Evolutionary conservation across 2,329 filamentous ascomycete species (phyloP), one percentile per base, ranked within the genome.

Genomic region (Proliferodiscus dingleyae): DNA sequence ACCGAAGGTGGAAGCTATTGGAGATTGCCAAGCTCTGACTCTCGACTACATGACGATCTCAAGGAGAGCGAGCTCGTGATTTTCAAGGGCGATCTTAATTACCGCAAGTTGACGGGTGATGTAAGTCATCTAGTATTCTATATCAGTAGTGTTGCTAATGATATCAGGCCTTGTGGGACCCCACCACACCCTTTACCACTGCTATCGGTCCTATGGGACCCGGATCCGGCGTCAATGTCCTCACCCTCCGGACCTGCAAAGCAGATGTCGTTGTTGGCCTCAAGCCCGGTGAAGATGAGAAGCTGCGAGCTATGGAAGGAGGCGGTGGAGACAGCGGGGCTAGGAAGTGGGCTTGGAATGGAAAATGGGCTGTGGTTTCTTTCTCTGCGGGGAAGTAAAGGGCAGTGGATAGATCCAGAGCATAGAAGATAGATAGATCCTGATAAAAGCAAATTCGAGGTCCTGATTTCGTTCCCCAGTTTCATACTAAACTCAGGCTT

Each of bases 11-110:
- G 89, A 3, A 88, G 87, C 61, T 98, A 85, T 70, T 97, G 93
- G 90, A 78, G 89, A 24, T 67, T 98, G 48, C 89, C 90, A 0
- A 66, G 72, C 11, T 73, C 80, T 19, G 87, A 81, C 1, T 77
- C 80, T 2, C 74, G 77, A 22, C 69, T 98, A 10, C 76, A 80
- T 42, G 76, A 87, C 5, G 91, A 97, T 61, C 68, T 98, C 45
- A 84, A 89, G 71, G 70, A 80, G 50, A 87, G 86, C 54, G 87
- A 95, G 65, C 73, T 98, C 15, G 88, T 95, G 10, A 81, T 98
- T 45, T 97, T 97, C 74, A 98, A 98, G 73, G 93, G 93, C 2
- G 93, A 98, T 64, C 66, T 98, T 57, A 98, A 98, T 70, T 98
- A 97, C 67, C 77, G 93, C 50, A 98, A 98, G 67, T 67, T 98